Percentiles rank a stretch among this genome's conserved stretches.
These are phyloP conservation scores for Hericium alpestre DNA, from an alignment of 768 basidiomycete genomes.

Conservation along the genomic window DNA sequence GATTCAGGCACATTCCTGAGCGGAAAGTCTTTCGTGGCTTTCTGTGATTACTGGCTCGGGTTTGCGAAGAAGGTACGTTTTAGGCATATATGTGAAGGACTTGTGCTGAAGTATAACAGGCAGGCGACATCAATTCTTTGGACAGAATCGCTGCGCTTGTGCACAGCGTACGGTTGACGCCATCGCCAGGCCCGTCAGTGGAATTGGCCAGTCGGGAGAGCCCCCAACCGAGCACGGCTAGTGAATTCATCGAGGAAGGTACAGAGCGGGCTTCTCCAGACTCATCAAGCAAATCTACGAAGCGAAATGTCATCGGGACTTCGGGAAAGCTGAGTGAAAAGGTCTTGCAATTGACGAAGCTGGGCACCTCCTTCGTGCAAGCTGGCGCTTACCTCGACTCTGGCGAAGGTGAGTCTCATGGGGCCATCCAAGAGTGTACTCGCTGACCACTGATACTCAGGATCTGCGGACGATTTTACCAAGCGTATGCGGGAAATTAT, in stretches of 20 bases:
- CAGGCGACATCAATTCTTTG: conserved; percentile 28
- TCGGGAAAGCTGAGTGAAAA: neutral
- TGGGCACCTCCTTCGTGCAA: conserved; percentile 11
- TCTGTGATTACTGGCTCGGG: conserved; percentile 65
- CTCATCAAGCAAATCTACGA: neutral
- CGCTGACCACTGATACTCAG: conserved; percentile 1
- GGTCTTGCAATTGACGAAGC: conserved; percentile 6
- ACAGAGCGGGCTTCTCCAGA: neutral
- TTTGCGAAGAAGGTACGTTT: conserved; percentile 52
- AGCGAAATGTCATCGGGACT: neutral
- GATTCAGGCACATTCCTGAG: conserved; percentile 31
- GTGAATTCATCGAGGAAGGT: no score
- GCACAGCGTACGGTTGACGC: neutral
- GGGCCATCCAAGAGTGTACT: neutral
- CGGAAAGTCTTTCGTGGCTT: conserved; percentile 43
- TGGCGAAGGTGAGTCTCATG: neutral
- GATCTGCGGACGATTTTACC: neutral
- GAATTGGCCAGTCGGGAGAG: neutral
- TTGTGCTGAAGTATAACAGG: conserved; percentile 22
- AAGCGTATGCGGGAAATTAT: conserved; percentile 5
- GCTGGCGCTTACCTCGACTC: conserved; percentile 2
- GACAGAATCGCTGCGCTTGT: conserved; percentile 3
- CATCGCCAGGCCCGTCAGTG: neutral
- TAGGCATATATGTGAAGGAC: neutral
- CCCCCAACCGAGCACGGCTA: no score